Evolutionary conservation across 1,139 yeast genomes (phyloP), one percentile per base, ranked within the genome.

Genomic region (Groenewaldozyma sp.): DNA sequence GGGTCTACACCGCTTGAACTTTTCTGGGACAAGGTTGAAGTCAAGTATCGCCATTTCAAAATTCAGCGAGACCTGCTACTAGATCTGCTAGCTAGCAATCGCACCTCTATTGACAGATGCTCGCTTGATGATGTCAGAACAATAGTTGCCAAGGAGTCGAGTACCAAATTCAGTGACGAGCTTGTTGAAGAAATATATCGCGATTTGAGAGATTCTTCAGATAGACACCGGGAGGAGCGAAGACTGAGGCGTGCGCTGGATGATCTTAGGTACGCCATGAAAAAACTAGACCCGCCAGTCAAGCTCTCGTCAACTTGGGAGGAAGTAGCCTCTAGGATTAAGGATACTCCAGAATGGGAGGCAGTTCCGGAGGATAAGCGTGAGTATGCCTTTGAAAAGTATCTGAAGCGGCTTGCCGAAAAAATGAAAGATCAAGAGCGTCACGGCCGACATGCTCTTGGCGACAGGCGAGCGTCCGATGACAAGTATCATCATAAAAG

Each of bases 1-100:
- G 96, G 96, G 0, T 86, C 96, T 0, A 70, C 78, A 1, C 82
- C 95, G 0, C 55, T 81, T 28, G 95, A 87, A 45, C 61, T 84
- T 34, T 84, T 82, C 52, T 74, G 86, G 76, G 95, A 88, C 56
- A 56, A 73, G 1, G 70, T 81, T 2, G 88, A 82, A 50, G 80
- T 74, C 40, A 75, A 76, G 51, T 69, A 70, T 26, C 73, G 78
- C 43, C 55, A 68, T 2, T 54, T 82, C 34, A 72, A 71, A 46
- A 73, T 76, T 18, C 76, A 78, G 52, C 73, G 74, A 41, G 86
- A 80, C 41, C 58, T 78, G 36, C 72, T 78, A 1, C 71, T 71
- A 35, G 77, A 72, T 45, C 59, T 73, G 3, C 46, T 82, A 22
- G 58, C 68, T 1, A 74, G 70, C 24, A 48, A 53, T 10, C 53